Evolutionary conservation across 176 grass and related monocot species (phyloP).

Genomic region (Raddia distichophylla): DNA sequence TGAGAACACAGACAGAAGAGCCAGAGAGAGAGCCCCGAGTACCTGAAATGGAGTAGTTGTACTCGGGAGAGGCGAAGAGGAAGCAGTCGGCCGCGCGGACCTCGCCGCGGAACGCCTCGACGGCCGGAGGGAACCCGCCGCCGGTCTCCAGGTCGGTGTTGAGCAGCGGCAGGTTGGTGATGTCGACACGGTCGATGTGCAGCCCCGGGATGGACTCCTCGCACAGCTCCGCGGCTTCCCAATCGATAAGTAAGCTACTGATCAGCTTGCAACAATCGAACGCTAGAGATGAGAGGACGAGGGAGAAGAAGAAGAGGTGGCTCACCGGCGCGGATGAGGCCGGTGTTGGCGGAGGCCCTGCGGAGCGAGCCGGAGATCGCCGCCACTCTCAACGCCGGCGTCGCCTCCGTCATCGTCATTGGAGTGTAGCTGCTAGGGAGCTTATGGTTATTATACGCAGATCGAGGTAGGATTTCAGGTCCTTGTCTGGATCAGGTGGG

Average conservation of each 20-base stretch:
- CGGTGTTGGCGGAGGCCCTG: conserved; percentile 55
- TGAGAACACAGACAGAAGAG: not conserved
- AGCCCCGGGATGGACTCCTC: conserved; percentile 66
- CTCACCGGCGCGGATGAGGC: conserved; percentile 73
- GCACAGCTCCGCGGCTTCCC: conserved; percentile 63
- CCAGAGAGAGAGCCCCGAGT: not conserved
- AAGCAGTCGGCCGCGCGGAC: conserved; percentile 65
- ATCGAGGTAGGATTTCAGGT: not conserved
- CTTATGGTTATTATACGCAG: not conserved
- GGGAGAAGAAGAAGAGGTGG: not conserved
- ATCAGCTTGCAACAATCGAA: not conserved
- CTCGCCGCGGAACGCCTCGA: conserved; percentile 66
- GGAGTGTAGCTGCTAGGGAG: not conserved
- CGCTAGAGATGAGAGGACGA: not conserved
- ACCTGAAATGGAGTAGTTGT: conserved; percentile 92
- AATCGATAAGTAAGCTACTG: no score
- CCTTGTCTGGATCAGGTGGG: not conserved
- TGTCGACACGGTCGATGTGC: conserved; percentile 65
- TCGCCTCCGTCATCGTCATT: not conserved
- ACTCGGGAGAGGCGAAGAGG: conserved; percentile 87
- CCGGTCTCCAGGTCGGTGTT: conserved; percentile 82
- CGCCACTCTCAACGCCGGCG: conserved; percentile 33
- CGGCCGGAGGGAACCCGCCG: conserved; percentile 58
- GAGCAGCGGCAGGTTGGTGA: conserved; percentile 71
- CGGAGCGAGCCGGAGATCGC: conserved; percentile 73